Conservation (phyloP, 2,329 filamentous ascomycete genomes). For the Aspergillus ruber region DNA sequence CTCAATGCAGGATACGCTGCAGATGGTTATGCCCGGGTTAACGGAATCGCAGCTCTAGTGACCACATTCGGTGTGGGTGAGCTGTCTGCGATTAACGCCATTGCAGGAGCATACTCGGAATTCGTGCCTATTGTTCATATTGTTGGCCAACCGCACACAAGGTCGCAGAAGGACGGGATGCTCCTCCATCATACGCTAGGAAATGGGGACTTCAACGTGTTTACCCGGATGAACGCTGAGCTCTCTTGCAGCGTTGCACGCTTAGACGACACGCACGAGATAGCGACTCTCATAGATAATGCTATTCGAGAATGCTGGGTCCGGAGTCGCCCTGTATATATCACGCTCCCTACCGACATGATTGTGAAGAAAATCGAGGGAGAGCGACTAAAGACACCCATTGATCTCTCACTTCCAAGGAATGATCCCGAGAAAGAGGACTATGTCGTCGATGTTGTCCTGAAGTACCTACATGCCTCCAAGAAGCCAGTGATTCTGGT, state of each 20-base stretch:
- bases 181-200: conserved; percentile 63
- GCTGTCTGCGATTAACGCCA: conserved; percentile 63
- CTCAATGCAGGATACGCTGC: conserved; percentile 65
- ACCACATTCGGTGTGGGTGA: conserved; percentile 70
- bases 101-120: conserved; percentile 70
- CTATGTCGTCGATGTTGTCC: conserved; percentile 73
- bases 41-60: conserved; percentile 62
- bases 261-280: conserved; percentile 63
- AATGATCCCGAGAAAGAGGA: conserved; percentile 69
- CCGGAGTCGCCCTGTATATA: conserved; percentile 71
- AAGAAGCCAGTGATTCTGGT: conserved; percentile 72
- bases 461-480: conserved; percentile 66
- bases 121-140: conserved; percentile 62
- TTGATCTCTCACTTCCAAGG: conserved; percentile 57
- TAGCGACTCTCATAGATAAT: conserved; percentile 69
- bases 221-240: conserved; percentile 67
- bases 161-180: conserved; percentile 41
- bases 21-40: conserved; percentile 71
- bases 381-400: conserved; percentile 59
- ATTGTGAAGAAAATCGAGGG: conserved; percentile 70
- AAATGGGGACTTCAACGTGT: conserved; percentile 76
- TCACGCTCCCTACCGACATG: conserved; percentile 77
- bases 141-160: conserved; percentile 48
- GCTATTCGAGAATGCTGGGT: conserved; percentile 69
- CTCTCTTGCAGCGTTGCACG: conserved; percentile 67